Conservation (phyloP, 805 yeast species). For the Starmerella cellae region DNA sequence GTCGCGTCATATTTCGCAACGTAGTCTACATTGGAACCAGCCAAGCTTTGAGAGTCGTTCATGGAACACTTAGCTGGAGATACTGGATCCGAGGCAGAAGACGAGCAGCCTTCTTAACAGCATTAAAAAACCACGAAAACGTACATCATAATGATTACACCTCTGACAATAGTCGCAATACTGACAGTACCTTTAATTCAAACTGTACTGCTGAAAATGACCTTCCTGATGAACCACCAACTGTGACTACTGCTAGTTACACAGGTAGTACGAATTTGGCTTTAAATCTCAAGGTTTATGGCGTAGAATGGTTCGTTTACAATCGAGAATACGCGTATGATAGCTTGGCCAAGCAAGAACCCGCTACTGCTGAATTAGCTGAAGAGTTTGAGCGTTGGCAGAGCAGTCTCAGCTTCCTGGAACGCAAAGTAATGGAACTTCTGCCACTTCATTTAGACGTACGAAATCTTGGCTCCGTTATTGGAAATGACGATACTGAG, state of each 20-base stretch:
- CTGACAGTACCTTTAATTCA: no score
- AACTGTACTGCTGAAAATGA: background rate
- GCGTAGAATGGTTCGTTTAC: slow-evolving; percentile 71
- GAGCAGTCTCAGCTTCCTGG: slow-evolving; percentile 10
- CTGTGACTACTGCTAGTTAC: background rate
- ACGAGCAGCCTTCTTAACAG: slow-evolving; percentile 1
- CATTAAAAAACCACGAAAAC: background rate
- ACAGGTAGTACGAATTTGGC: slow-evolving; percentile 6
- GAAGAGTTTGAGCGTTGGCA: slow-evolving; percentile 6
- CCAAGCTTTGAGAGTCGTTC: slow-evolving; percentile 54
- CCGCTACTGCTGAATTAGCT: slow-evolving; percentile 8
- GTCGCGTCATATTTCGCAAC: slow-evolving; percentile 67
- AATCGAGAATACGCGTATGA: slow-evolving; percentile 73
- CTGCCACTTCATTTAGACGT: slow-evolving; percentile 54
- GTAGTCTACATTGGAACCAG: slow-evolving; percentile 60
- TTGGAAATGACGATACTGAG: slow-evolving; percentile 72
- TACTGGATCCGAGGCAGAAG: slow-evolving; percentile 57
- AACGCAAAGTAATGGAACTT: slow-evolving; percentile 19
- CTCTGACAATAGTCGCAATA: no score
- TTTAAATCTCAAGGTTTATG: slow-evolving; percentile 44
- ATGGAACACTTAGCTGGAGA: slow-evolving; percentile 75
- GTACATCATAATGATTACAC: background rate
- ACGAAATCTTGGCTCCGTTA: slow-evolving; percentile 54
- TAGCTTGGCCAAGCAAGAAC: slow-evolving; percentile 8
- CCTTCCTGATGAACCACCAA: background rate